A percentile compares a stretch with the other conserved stretches of the same genome.
Conservation (phyloP, 2,329 filamentous ascomycete genomes). For the Fusarium brachygibbosum region DNA sequence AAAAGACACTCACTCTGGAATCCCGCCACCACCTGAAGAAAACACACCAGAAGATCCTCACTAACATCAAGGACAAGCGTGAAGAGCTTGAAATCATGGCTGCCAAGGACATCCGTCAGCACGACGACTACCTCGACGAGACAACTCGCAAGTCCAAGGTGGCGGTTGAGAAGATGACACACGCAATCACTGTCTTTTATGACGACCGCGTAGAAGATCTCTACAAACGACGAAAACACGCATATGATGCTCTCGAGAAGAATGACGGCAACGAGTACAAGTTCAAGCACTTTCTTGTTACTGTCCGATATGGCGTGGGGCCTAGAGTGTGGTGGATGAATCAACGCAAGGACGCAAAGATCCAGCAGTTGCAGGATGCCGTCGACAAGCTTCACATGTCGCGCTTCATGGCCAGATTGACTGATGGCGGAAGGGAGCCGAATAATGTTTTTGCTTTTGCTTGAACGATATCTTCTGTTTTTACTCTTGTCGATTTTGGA, state of each 20-base stretch:
- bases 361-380: background rate
- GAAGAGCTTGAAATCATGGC: background rate
- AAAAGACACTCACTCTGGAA: background rate
- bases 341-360: background rate
- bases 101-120: background rate
- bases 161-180: background rate
- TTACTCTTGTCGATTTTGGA: background rate
- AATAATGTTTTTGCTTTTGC: background rate
- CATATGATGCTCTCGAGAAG: background rate
- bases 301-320: background rate
- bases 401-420: background rate
- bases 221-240: background rate
- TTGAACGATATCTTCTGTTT: background rate
- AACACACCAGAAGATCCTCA: background rate
- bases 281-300: background rate
- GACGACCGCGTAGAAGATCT: background rate
- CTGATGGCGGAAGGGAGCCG: background rate
- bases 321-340: background rate
- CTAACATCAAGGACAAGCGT: background rate
- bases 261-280: background rate
- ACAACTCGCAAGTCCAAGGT: background rate
- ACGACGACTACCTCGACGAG: background rate
- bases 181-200: background rate
- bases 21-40: background rate
- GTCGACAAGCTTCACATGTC: background rate